phyloP scores from a whole-genome alignment of 2,329 filamentous ascomycete species.

The Fusarium scirpi region DNA sequence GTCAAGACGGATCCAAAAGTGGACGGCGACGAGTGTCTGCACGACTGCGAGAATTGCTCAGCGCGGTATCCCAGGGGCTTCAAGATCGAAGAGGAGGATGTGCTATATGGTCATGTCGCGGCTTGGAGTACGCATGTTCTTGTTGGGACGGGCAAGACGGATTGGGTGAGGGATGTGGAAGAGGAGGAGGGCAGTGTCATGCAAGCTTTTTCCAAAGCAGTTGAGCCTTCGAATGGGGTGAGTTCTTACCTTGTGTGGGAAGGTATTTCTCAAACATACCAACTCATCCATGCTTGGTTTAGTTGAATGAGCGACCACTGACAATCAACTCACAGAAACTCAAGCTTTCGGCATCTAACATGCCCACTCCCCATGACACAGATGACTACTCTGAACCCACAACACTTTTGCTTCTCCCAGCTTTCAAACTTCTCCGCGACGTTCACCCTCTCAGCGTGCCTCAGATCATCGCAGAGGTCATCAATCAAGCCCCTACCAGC shows the following conservation, averaged over 20 bases:
- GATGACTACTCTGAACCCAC: constrained; percentile 76
- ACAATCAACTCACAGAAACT: constrained; percentile 67
- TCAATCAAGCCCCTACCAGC: constrained; percentile 80
- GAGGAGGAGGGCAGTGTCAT: constrained; percentile 90
- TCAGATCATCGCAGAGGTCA: constrained; percentile 75
- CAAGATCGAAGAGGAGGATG: constrained; percentile 80
- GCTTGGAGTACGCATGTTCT: constrained; percentile 91
- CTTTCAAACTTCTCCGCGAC: constrained; percentile 85
- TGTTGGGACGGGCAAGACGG: constrained; percentile 93
- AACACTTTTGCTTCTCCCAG: constrained; percentile 84
- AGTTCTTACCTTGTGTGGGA: constrained; percentile 48
- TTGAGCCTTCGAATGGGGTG: constrained; percentile 76
- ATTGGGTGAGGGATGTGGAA: constrained; percentile 90
- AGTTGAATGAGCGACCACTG: neutral
- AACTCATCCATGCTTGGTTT: neutral
- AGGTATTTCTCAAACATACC: neutral
- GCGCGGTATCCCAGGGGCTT: constrained; percentile 79
- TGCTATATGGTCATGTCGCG: constrained; percentile 86
- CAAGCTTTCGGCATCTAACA: constrained; percentile 93
- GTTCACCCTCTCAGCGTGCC: constrained; percentile 81
- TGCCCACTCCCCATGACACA: constrained; percentile 78
- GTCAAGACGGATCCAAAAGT: constrained; percentile 77
- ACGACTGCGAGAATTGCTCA: constrained; percentile 86
- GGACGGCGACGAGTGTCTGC: constrained; percentile 90
- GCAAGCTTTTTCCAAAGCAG: constrained; percentile 74